Percentiles rank a stretch among this genome's conserved stretches.
phyloP scores from a whole-genome alignment of 2,329 filamentous ascomycete species.

The Tothia fuscella region DNA sequence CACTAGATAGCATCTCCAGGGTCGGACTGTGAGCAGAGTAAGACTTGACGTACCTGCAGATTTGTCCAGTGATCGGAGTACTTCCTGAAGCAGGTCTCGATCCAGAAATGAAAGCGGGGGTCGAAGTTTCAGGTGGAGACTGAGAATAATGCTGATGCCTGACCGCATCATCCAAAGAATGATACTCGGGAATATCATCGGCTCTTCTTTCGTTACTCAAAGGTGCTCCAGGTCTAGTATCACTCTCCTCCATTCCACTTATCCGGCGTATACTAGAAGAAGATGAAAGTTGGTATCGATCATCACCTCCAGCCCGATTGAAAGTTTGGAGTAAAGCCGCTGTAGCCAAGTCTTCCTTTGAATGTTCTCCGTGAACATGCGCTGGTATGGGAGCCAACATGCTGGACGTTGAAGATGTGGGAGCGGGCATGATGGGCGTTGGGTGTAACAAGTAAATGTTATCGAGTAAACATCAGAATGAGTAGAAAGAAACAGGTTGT shows the following conservation, averaged over 20 bases:
- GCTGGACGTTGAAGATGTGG: neutral
- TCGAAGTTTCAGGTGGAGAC: conserved; percentile 8
- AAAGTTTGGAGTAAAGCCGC: conserved; percentile 4
- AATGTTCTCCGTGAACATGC: neutral
- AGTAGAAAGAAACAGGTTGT: no score
- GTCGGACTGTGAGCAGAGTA: neutral
- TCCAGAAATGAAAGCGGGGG: no score
- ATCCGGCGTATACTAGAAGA: no score
- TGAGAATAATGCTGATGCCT: conserved; percentile 14
- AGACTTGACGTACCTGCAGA: conserved; percentile 53
- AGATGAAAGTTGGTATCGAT: neutral
- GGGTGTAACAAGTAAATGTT: neutral
- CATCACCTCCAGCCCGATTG: conserved; percentile 1
- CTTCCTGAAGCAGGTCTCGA: conserved; percentile 17
- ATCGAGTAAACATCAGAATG: no score
- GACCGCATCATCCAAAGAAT: conserved; percentile 28
- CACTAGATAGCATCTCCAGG: neutral
- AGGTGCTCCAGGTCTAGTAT: neutral
- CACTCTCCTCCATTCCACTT: no score
- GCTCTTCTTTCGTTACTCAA: conserved; percentile 5
- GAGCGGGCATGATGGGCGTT: conserved; percentile 1
- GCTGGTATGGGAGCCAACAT: neutral
- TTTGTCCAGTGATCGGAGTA: conserved; percentile 44
- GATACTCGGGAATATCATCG: conserved; percentile 23
- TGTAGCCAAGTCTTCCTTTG: conserved; percentile 6